phyloP scores from a whole-genome alignment of 768 basidiomycete species.

The Leucocoprinus sp. region DNA sequence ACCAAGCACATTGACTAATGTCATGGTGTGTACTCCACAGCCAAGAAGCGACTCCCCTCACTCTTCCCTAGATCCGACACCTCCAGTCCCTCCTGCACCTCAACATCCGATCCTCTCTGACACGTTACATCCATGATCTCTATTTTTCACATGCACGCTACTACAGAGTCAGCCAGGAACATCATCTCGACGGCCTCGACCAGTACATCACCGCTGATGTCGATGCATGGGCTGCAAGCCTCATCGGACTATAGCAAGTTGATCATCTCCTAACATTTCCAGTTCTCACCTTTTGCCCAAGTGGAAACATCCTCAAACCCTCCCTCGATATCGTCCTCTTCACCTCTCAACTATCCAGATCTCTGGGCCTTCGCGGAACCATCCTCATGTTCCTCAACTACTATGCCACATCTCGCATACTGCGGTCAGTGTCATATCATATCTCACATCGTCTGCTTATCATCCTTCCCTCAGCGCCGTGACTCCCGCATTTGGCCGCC shows the following conservation, averaged over 20 bases:
- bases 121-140: constrained; percentile 85
- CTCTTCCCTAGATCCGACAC: constrained; percentile 60
- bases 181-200: constrained; percentile 64
- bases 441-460: background rate
- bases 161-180: constrained; percentile 31
- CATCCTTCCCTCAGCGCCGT: constrained; percentile 40
- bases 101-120: constrained; percentile 75
- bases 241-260: constrained; percentile 82
- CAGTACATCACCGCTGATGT: constrained; percentile 94
- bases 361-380: constrained; percentile 81
- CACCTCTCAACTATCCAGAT: constrained; percentile 82
- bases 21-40: no score
- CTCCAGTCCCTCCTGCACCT: constrained; percentile 83
- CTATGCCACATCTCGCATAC: constrained; percentile 74
- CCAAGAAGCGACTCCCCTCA: background rate
- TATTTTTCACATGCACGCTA: constrained; percentile 81
- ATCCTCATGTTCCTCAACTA: constrained; percentile 76
- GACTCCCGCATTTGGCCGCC: constrained; percentile 86
- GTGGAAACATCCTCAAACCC: constrained; percentile 91
- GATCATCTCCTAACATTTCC: background rate
- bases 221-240: constrained; percentile 77
- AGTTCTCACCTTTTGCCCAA: constrained; percentile 19
- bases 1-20: constrained; percentile 92
- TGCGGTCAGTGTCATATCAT: constrained; percentile 20
- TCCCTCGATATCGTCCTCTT: constrained; percentile 86